These are phyloP conservation scores for Dioszegia crocea DNA, from an alignment of 768 basidiomycete species.

Conservation along the genomic window DNA sequence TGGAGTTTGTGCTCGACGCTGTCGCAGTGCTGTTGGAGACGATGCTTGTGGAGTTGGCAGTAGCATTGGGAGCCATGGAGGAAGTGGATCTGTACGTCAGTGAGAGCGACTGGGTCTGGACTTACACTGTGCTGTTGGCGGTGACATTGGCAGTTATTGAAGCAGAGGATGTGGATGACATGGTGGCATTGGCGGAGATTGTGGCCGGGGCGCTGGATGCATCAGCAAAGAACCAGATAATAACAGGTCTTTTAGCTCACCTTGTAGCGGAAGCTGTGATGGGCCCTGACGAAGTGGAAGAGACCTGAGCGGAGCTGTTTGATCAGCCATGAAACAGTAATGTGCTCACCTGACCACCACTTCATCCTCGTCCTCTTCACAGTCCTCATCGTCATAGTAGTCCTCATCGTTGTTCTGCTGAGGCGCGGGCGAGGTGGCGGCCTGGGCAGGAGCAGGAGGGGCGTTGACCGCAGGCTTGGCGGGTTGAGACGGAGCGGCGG, in stretches of 20 bases:
- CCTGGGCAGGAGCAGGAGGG: not conserved
- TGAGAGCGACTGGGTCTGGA: too few relatives aligned
- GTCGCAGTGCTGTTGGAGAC: not conserved
- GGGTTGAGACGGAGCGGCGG: not conserved
- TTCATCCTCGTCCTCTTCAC: conserved; percentile 1
- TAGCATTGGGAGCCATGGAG: not conserved
- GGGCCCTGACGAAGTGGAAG: not conserved
- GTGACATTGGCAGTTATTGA: not conserved
- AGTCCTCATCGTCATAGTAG: conserved; percentile 6
- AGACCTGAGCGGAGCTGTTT: not conserved
- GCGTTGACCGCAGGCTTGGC: not conserved
- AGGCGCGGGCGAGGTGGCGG: not conserved
- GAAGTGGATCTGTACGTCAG: not conserved
- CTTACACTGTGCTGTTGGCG: not conserved
- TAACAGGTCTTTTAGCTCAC: too few relatives aligned
- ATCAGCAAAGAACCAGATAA: too few relatives aligned
- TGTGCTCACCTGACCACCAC: not conserved
- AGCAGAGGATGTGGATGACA: not conserved
- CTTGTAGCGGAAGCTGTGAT: too few relatives aligned
- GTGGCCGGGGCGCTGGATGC: not conserved
- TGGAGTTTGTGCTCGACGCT: too few relatives aligned
- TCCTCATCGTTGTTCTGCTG: conserved; percentile 7
- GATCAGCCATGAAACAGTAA: not conserved
- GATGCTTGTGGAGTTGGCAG: not conserved
- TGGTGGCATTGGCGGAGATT: not conserved